Evolutionary conservation across 345 rosid genomes (phyloP), one percentile per base, ranked within the genome.

Genomic region (Euclidium syriacum): DNA sequence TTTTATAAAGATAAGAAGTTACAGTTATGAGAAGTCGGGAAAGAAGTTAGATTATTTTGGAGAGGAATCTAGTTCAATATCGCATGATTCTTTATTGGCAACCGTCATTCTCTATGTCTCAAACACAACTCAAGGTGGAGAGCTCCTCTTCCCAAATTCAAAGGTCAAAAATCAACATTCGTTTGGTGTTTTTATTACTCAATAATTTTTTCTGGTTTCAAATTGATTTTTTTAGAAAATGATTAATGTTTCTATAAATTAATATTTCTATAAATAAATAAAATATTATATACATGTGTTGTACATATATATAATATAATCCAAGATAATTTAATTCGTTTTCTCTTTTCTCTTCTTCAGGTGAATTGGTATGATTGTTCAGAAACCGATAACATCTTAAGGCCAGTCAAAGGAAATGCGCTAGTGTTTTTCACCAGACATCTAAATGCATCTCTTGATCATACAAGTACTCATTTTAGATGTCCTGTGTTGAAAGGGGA

Each of bases 401-500:
- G 74, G 77, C 96, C 97, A 3, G 52, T 70, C 0, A 87, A 82
- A 81, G 97, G 97, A 62, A 83, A 85, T 22, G 99, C 96, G 3
- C 22, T 94, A 52, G 44, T 94, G 71, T 83, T 89, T 71, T 92
- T 92, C 88, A 80, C 65, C 19, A 65, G 78, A 44, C 83, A 59
- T 52, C 85, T 74, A 7, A 79, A 85, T 47, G 71, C 68, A 38
- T 55, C 77, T 27, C 3, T 57, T 51, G 99, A 92, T 65, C 47
- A 10, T 58, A 74, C 80, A 19, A 89, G 97, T 81, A 65, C 73
- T 57, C 95, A 89, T 64, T 39, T 73, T 4, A 81, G 97, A 65
- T 89, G 99, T 74, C 95, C 99, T 5, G 83, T 94, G 52, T 79
- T 62, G 6, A 77, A 87, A 53, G 96, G 86, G 16, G 81, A 82